Conservation (phyloP, 805 yeast species). For the Candida peoriensis region DNA sequence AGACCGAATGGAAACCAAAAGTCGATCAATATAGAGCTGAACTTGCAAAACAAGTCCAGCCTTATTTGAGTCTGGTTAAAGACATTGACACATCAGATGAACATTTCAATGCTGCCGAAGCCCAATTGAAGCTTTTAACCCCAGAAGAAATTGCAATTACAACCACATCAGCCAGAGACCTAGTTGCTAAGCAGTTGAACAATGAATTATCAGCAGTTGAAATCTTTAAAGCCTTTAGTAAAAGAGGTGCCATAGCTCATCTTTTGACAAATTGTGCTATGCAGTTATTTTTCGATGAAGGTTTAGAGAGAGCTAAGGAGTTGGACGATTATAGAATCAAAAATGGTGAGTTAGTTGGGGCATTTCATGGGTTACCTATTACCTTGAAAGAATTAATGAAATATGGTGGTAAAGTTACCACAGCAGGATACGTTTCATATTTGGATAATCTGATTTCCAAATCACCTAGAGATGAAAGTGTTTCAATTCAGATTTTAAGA, state of each 20-base stretch:
- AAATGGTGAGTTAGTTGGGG: constrained; percentile 52
- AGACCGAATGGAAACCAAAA: constrained; percentile 18
- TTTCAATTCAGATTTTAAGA: constrained; percentile 38
- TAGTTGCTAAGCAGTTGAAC: constrained; percentile 15
- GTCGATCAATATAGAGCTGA: constrained; percentile 14
- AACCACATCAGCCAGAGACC: constrained; percentile 11
- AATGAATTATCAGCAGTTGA: constrained; percentile 35
- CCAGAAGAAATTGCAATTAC: constrained; percentile 20
- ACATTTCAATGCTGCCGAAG: constrained; percentile 21
- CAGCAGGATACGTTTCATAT: constrained; percentile 55
- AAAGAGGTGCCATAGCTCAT: constrained; percentile 54
- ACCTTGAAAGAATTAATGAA: constrained; percentile 64
- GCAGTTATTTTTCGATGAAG: constrained; percentile 48
- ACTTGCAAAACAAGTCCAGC: constrained; percentile 16
- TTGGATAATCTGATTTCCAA: constrained; percentile 35
- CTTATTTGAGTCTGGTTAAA: constrained; percentile 13
- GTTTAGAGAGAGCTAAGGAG: constrained; percentile 49
- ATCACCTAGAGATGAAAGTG: constrained; percentile 40
- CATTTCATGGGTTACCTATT: constrained; percentile 66
- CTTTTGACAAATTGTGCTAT: constrained; percentile 38
- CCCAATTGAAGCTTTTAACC: constrained; percentile 11
- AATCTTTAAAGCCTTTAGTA: constrained; percentile 49
- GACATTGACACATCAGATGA: constrained; percentile 16
- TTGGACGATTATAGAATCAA: constrained; percentile 42
- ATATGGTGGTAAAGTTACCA: constrained; percentile 49